phyloP scores from a whole-genome alignment of 2,329 filamentous ascomycete genomes.

The Stagonosporopsis chrysanthemi region DNA sequence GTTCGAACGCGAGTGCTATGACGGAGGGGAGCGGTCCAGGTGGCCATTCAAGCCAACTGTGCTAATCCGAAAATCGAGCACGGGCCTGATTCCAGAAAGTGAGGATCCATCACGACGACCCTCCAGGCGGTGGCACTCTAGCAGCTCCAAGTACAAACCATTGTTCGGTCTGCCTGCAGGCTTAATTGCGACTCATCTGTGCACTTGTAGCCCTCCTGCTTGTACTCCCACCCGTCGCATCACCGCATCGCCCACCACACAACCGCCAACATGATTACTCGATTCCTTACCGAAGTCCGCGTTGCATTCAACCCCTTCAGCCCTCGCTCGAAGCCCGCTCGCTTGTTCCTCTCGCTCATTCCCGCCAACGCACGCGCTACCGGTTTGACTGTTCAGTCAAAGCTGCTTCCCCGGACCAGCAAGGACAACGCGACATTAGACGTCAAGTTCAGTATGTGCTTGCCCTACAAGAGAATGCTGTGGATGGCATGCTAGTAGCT shows the following conservation, averaged over 20 bases:
- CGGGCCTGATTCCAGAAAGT: conserved; percentile 25
- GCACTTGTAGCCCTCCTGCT: background rate
- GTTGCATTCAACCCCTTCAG: conserved; percentile 95
- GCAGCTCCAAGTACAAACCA: background rate
- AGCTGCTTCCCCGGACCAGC: conserved; percentile 74
- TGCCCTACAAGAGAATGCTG: background rate
- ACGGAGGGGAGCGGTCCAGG: conserved; percentile 35
- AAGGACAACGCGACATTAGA: conserved; percentile 72
- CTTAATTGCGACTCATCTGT: background rate
- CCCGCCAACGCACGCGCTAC: conserved; percentile 77
- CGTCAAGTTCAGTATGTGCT: conserved; percentile 81
- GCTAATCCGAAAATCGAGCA: conserved; percentile 27
- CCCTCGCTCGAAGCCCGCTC: conserved; percentile 77
- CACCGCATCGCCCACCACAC: background rate
- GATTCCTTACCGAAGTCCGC: conserved; percentile 83
- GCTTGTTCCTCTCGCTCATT: conserved; percentile 85
- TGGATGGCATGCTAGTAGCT: background rate
- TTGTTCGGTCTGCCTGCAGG: background rate
- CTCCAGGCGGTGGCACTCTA: background rate
- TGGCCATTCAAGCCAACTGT: conserved; percentile 24
- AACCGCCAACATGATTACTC: conserved; percentile 73
- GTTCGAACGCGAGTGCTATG: conserved; percentile 39
- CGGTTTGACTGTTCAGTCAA: conserved; percentile 79
- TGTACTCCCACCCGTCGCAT: background rate
- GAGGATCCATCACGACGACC: conserved; percentile 3